phyloP scores from a whole-genome alignment of 345 rosid species.

The Dimocarpus longan region DNA sequence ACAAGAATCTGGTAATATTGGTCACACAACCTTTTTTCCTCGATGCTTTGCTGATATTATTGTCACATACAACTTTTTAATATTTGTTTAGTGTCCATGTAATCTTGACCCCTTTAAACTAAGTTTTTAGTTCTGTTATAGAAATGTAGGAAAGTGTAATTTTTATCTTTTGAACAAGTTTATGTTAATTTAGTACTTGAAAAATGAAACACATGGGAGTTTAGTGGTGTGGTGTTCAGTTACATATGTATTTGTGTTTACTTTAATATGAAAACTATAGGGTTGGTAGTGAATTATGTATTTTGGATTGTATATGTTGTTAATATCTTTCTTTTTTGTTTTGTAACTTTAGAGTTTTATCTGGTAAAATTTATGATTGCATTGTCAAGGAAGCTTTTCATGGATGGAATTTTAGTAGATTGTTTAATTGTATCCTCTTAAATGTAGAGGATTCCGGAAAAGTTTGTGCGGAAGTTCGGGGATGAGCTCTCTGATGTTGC shows the following conservation, averaged over 20 bases:
- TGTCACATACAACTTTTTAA: no score
- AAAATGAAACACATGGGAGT: neutral
- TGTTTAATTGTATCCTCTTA: neutral
- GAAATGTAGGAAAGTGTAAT: neutral
- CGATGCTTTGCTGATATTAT: no score
- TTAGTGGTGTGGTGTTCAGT: neutral
- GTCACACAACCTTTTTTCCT: neutral
- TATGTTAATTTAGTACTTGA: no score
- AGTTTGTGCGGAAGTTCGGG: slow-evolving; percentile 31
- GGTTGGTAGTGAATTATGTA: no score
- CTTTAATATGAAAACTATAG: no score
- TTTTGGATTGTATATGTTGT: no score
- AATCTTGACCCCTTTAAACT: no score
- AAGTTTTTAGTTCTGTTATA: no score
- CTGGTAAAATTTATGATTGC: neutral
- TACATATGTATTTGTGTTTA: neutral
- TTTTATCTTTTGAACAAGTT: neutral
- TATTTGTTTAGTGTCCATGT: no score
- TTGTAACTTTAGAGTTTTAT: no score
- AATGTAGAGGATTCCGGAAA: slow-evolving; percentile 42
- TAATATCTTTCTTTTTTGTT: neutral
- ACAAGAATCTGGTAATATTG: slow-evolving; percentile 14
- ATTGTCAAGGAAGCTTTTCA: neutral
- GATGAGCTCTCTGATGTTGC: slow-evolving; percentile 41
- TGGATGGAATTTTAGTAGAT: neutral